These are phyloP conservation scores for Cryptomeria japonica DNA, from an alignment of 75 land plant genomes.

Conservation along the genomic window DNA sequence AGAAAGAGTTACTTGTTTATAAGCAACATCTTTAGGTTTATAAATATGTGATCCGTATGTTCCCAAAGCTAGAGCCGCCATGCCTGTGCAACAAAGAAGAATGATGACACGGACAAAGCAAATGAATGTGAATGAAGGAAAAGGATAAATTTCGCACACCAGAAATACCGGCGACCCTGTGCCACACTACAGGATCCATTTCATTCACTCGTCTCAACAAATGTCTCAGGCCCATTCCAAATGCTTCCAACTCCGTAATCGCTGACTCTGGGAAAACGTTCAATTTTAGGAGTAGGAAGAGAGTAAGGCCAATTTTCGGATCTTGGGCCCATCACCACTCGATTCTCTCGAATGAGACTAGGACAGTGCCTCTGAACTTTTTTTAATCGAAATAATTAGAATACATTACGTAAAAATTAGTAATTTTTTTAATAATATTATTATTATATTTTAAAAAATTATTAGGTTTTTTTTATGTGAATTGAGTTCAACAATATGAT, in stretches of 20 bases:
- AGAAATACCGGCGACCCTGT: constrained; percentile 83
- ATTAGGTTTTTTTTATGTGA: no score
- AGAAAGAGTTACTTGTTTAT: constrained; percentile 65
- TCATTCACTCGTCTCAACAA: background rate
- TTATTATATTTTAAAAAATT: no score
- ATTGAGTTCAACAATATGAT: no score
- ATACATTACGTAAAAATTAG: no score
- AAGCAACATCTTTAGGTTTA: constrained; percentile 71
- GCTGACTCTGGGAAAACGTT: no score
- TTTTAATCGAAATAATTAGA: no score
- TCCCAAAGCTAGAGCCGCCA: constrained; percentile 81
- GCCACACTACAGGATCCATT: constrained; percentile 75
- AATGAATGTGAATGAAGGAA: background rate
- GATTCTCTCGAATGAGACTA: no score
- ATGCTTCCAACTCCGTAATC: background rate
- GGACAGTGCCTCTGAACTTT: no score
- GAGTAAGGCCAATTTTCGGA: no score
- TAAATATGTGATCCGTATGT: constrained; percentile 84
- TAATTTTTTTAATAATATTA: no score
- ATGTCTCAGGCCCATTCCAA: background rate
- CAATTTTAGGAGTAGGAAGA: no score
- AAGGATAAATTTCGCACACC: constrained; percentile 32
- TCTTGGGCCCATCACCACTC: no score
- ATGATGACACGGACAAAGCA: background rate
- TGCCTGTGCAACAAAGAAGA: constrained; percentile 48